Percentiles rank a stretch among this genome's conserved stretches.
phyloP scores from a whole-genome alignment of 2,329 filamentous ascomycete genomes.

The Curvularia hawaiiensis region DNA sequence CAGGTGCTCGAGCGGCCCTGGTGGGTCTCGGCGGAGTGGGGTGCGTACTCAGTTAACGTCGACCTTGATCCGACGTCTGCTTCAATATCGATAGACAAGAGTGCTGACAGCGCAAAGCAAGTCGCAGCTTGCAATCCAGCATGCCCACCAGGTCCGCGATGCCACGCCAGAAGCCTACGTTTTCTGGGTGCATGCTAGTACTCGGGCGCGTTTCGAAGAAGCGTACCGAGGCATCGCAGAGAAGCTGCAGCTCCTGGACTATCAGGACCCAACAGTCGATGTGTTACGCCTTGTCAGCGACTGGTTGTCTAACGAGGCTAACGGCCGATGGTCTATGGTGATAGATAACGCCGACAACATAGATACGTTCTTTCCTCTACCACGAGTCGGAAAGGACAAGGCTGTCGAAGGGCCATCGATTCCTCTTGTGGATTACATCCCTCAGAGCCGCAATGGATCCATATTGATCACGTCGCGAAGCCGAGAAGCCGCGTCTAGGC shows the following conservation, averaged over 20 bases:
- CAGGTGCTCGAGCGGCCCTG: not conserved
- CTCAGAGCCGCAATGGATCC: slow-evolving; percentile 16
- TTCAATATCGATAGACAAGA: not conserved
- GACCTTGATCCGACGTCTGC: not conserved
- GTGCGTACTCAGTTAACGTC: not conserved
- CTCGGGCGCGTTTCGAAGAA: not conserved
- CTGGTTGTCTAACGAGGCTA: not conserved
- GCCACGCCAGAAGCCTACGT: not conserved
- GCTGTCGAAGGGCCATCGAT: not conserved
- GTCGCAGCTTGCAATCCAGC: not conserved
- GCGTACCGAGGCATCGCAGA: not conserved
- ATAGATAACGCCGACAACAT: not conserved
- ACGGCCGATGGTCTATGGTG: not conserved
- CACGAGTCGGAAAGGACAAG: not conserved
- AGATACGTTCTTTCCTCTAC: not conserved
- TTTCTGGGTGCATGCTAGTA: not conserved
- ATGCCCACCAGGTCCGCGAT: not conserved
- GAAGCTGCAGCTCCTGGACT: not conserved
- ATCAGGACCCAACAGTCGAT: not conserved
- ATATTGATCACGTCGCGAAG: slow-evolving; percentile 20
- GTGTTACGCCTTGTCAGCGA: not conserved
- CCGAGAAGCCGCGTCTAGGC: slow-evolving; percentile 11
- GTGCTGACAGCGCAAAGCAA: not conserved
- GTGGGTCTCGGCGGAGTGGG: not conserved
- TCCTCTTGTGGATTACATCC: slow-evolving; percentile 15